Percentiles rank a stretch among this genome's conserved stretches.
phyloP scores from a whole-genome alignment of 176 grass and related monocot species.

The Cenchrus purpureus region DNA sequence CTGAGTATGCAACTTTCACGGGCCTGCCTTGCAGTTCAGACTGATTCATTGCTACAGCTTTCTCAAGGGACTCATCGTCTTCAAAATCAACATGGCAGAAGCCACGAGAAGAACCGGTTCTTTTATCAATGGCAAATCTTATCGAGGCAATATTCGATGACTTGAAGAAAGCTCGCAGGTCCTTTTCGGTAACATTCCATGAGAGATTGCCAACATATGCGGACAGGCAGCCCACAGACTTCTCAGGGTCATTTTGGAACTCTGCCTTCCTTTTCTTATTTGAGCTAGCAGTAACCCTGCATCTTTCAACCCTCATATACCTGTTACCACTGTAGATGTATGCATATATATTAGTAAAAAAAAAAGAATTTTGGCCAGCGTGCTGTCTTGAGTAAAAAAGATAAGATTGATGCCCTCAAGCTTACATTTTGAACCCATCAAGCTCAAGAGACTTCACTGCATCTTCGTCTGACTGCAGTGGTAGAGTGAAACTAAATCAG shows the following conservation, averaged over 20 bases:
- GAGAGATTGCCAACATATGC: slow-evolving; percentile 83
- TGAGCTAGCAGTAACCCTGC: slow-evolving; percentile 52
- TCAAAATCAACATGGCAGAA: slow-evolving; percentile 90
- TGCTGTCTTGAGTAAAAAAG: background rate
- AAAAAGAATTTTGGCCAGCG: background rate
- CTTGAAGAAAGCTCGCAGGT: slow-evolving; percentile 66
- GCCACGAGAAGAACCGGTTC: slow-evolving; percentile 58
- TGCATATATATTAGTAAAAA: background rate
- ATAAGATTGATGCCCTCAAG: background rate
- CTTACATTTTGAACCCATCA: slow-evolving; percentile 82
- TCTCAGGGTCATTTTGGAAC: slow-evolving; percentile 64
- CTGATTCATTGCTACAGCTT: slow-evolving; percentile 77
- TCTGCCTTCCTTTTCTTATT: slow-evolving; percentile 75
- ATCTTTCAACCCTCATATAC: slow-evolving; percentile 75
- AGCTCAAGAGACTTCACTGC: slow-evolving; percentile 63
- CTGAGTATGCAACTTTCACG: slow-evolving; percentile 80
- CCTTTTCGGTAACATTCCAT: slow-evolving; percentile 74
- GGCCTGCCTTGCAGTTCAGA: slow-evolving; percentile 65
- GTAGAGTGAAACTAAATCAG: slow-evolving; percentile 8
- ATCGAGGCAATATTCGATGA: slow-evolving; percentile 67
- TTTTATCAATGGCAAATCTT: slow-evolving; percentile 74
- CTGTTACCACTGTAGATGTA: slow-evolving; percentile 54
- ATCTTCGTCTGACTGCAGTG: slow-evolving; percentile 56
- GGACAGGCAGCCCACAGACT: slow-evolving; percentile 79
- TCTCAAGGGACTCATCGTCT: slow-evolving; percentile 77